Base-by-base conservation (phyloP, 1,139 yeast species). In the Pichia kudriavzevii region DNA sequence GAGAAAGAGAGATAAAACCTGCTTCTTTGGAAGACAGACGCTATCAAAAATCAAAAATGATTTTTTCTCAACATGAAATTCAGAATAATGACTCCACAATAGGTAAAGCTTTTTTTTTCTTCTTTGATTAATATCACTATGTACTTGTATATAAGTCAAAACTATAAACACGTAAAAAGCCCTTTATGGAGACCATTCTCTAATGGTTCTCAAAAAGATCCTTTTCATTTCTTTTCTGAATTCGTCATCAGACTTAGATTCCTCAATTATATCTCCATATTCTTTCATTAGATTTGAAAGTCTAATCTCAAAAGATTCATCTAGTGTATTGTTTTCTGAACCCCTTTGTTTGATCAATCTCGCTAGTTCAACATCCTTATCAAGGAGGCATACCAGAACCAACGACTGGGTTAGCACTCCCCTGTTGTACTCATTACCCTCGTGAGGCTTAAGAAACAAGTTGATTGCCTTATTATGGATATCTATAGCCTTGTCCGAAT, bases 321-420 rank as follows among this genome's bases (percentile, higher is more conserved):
- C 50, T 1, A 78, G 39, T 2, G 72, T 46, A 9, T 49, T 58
- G 38, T 67, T 67, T 28, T 61, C 66, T 4, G 64, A 50, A 1
- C 79, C 73, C 45, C 75, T 78, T 28, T 73, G 76, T 43, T 69
- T 66, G n/a, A 79, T 58, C 29, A 78, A 66, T 28, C 67, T 64
- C 0, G 85, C 84, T 52, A 80, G 69, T 38, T 74, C 78, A 26
- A 83, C 54, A 47, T 80, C 85, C 25, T 64, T 60, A 24, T 66
- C 64, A 15, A 66, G 59, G 24, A 80, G 55, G 35, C 60, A 63
- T 1, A 73, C 66, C 16, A 74, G 47, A 15, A 77, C 56, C 34
- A 79, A 56, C 1, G 80, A 59, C 45, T 77, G 77, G 0, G 79
- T 68, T 16, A 78, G 49, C 19, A 60, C 45, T 0, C 77, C 78